phyloP scores from a whole-genome alignment of 306 rosid genomes.

The Lathyrus sativus region DNA sequence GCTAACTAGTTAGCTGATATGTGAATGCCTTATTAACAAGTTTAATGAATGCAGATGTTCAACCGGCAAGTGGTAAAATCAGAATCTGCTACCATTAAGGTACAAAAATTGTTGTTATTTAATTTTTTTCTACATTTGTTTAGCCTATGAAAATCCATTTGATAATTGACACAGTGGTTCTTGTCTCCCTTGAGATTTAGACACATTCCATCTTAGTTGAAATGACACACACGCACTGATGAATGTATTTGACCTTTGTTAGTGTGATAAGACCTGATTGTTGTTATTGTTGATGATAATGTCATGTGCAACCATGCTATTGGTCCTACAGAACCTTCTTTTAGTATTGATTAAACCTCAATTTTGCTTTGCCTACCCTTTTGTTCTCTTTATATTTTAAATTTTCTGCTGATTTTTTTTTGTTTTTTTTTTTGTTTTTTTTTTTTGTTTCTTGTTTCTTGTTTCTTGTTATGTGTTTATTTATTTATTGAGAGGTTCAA shows the following conservation, averaged over 20 bases:
- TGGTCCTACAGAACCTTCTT: background rate
- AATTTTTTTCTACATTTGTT: slow-evolving; percentile 3
- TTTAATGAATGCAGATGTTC: slow-evolving; percentile 67
- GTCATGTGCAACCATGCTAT: background rate
- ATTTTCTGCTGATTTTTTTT: slow-evolving; percentile 3
- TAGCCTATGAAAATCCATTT: slow-evolving; percentile 13
- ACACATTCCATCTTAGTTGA: background rate
- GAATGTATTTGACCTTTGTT: background rate
- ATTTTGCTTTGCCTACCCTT: background rate
- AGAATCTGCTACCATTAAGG: slow-evolving; percentile 94
- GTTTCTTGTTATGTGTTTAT: slow-evolving; percentile 1
- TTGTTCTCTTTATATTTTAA: background rate
- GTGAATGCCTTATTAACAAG: slow-evolving; percentile 30
- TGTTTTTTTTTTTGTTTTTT: background rate
- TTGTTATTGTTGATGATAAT: background rate
- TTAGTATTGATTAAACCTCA: background rate
- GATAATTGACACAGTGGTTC: background rate
- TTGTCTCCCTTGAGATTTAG: slow-evolving; percentile 4
- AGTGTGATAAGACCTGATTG: background rate
- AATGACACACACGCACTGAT: background rate
- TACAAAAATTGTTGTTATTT: slow-evolving; percentile 33
- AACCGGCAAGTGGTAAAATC: slow-evolving; percentile 93
- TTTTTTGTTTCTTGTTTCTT: background rate
- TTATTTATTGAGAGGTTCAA: background rate
- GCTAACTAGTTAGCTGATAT: slow-evolving; percentile 24